Percentiles rank a stretch among this genome's conserved stretches.
phyloP scores from a whole-genome alignment of 139 green algal species.

The Tetraselmis striata region DNA sequence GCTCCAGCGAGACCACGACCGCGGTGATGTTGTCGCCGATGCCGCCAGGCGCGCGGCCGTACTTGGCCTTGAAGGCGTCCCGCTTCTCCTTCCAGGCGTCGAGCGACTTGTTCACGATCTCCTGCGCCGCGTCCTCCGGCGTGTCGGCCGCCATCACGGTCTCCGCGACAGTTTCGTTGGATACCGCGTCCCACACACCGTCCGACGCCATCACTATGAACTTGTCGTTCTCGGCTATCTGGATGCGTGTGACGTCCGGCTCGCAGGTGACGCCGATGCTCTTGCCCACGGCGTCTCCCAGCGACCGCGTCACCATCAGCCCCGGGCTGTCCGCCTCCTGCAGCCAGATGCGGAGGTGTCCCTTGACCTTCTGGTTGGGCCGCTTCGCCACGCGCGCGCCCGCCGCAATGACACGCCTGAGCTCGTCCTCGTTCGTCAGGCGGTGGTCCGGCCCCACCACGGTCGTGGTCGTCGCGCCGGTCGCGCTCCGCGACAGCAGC shows the following conservation, averaged over 20 bases:
- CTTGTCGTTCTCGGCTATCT: background rate
- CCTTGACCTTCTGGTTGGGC: background rate
- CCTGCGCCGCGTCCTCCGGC: background rate
- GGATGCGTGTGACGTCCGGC: background rate
- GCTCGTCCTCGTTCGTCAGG: background rate
- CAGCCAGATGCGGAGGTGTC: background rate
- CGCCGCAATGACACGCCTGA: background rate
- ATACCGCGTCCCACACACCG: background rate
- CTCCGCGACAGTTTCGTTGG: background rate
- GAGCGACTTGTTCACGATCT: background rate
- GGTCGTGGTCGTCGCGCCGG: too few relatives aligned
- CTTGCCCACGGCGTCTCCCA: background rate
- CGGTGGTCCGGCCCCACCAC: background rate
- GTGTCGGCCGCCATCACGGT: background rate
- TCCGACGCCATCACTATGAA: background rate
- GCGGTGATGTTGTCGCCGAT: background rate
- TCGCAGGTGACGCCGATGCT: background rate
- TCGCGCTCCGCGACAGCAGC: background rate
- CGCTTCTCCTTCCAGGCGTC: background rate
- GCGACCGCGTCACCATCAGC: background rate
- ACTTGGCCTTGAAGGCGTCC: background rate
- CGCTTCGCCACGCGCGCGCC: background rate
- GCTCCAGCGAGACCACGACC: background rate
- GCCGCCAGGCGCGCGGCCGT: background rate
- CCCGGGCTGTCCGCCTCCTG: background rate